Evolutionary conservation across 768 basidiomycete species (phyloP), one percentile per base, ranked within the genome.

Genomic region (Inosperma sp.): DNA sequence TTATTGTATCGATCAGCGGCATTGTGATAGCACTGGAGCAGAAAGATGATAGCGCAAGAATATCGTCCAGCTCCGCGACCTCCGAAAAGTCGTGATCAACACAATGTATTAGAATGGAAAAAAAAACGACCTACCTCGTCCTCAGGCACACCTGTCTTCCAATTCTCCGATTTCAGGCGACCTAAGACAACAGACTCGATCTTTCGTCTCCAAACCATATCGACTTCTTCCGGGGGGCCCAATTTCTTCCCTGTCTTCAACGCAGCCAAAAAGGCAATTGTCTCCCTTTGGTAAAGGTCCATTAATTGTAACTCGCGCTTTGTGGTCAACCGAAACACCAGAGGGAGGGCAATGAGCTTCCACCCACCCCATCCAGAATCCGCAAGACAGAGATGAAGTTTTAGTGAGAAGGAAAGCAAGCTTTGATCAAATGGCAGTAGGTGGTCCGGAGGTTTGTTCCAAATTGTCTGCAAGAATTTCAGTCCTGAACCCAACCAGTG

Each of bases 351-450:
- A 8, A 89, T 64, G 26, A 80, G 69, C 62, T 82, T 87, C 87
- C 87, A 91, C 2, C 87, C 89, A 16, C 80, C 80, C 86, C 88
- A 92, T 0, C 72, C 73, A 4, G 83, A 65, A 41, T 84, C 82
- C 2, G 82, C 75, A 6, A 91, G 75, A 4, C 77, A 69, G 0
- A 83, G 82, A 23, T 80, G 75, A 4, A 91, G 66, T 25, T 75
- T 73, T 2, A 82, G 54, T 1, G 77, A 79, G 52, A 86, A 81
- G 6, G 51, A 52, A 4, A 60, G 48, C 29, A 55, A 44, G 25
- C 48, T 49, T 40, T 47, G 35, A 12, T 47, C 34, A 39, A 48
- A 52, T 9, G 45, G 49, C n/a, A 43, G 43, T 16, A 21, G 34
- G 21, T 34, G 30, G 29, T 61, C 54, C 25, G 60, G 55, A 9